A percentile compares a stretch with the other conserved stretches of the same genome.
phyloP scores from a whole-genome alignment of 352 stramenopile species.

The Phytophthora citrophthora region DNA sequence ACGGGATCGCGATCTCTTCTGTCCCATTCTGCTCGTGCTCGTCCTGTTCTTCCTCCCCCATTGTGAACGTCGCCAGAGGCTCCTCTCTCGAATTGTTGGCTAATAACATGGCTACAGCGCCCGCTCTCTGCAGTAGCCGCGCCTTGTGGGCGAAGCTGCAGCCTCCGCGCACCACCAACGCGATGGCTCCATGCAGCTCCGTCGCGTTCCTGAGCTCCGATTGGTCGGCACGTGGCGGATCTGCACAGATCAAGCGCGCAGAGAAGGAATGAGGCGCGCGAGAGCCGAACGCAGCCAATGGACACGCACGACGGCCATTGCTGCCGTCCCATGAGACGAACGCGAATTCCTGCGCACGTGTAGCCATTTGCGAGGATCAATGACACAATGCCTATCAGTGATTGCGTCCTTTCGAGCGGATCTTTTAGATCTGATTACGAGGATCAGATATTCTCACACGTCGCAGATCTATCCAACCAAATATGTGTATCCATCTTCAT shows the following conservation, averaged over 20 bases:
- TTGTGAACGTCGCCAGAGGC: constrained; percentile 64
- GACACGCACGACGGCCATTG: constrained; percentile 47
- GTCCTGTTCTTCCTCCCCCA: constrained; percentile 43
- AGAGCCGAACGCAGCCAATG: constrained; percentile 68
- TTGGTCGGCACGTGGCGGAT: constrained; percentile 67
- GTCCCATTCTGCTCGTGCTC: constrained; percentile 11
- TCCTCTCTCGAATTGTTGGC: constrained; percentile 67
- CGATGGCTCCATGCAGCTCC: constrained; percentile 57
- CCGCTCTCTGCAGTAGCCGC: constrained; percentile 55
- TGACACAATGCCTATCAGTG: constrained; percentile 19
- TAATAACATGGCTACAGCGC: constrained; percentile 56
- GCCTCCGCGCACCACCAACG: constrained; percentile 68
- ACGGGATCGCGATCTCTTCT: constrained; percentile 51
- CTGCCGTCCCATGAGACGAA: constrained; percentile 67
- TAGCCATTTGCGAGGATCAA: background rate
- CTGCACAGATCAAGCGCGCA: constrained; percentile 54
- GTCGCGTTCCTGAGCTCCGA: constrained; percentile 50
- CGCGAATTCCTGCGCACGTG: constrained; percentile 39
- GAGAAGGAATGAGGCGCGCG: constrained; percentile 33
- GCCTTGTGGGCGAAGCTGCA: constrained; percentile 78
- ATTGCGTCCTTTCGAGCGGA: constrained; percentile 50
- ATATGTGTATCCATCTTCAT: background rate
- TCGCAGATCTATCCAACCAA: constrained; percentile 3
- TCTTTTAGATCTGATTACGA: constrained; percentile 5
- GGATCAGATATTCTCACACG: constrained; percentile 10